A percentile compares a stretch with the other conserved stretches of the same genome.
Conservation (phyloP, 805 yeast species). For the Citeromyces matritensis region DNA sequence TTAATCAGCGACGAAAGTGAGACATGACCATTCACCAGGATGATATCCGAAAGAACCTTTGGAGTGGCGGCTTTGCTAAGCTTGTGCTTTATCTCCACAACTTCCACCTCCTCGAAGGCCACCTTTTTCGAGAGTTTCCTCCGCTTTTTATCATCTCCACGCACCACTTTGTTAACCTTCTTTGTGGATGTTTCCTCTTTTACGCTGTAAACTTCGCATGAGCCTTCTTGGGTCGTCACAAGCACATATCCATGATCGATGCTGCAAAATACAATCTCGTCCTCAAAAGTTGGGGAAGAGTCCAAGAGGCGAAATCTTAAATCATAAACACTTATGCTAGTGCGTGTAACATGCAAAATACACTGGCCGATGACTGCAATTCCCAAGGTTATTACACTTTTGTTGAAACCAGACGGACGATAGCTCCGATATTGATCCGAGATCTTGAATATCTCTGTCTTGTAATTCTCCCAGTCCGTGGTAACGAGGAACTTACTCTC, state of each 20-base stretch:
- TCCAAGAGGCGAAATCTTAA: constrained; percentile 38
- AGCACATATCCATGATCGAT: constrained; percentile 38
- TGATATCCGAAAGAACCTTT: constrained; percentile 12
- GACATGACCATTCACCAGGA: constrained; percentile 50
- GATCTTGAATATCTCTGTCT: constrained; percentile 56
- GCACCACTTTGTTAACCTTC: constrained; percentile 4
- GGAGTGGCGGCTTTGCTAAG: constrained; percentile 16
- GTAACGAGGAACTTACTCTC: constrained; percentile 49
- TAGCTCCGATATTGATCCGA: constrained; percentile 46
- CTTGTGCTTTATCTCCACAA: constrained; percentile 1
- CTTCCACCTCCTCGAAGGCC: neutral
- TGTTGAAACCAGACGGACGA: constrained; percentile 46
- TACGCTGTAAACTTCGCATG: constrained; percentile 39
- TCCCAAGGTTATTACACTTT: constrained; percentile 47
- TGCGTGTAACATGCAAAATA: constrained; percentile 63
- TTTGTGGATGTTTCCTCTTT: constrained; percentile 15
- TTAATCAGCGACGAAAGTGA: constrained; percentile 31
- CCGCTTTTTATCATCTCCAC: constrained; percentile 3
- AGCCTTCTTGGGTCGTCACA: constrained; percentile 49
- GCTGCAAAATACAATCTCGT: constrained; percentile 49
- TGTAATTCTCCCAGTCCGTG: constrained; percentile 47
- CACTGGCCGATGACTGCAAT: constrained; percentile 34
- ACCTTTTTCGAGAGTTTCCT: constrained; percentile 1
- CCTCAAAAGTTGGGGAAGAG: constrained; percentile 31
- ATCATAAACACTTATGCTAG: constrained; percentile 47